Evolutionary conservation across 2,329 filamentous ascomycete genomes (phyloP).

Genomic region (Paecilomyces variotii): DNA sequence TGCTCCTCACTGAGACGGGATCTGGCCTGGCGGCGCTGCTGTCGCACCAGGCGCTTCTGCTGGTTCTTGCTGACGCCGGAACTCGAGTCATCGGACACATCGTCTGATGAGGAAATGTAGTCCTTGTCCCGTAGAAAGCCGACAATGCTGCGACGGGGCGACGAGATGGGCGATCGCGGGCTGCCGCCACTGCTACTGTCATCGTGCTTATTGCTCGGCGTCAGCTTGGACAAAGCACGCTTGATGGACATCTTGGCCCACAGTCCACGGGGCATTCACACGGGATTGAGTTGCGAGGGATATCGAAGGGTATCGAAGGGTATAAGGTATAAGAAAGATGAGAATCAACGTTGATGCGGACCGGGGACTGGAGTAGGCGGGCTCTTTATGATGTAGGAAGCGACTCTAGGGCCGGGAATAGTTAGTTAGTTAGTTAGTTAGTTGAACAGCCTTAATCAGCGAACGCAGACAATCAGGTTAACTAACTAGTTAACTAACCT

Average conservation of each 20-base stretch:
- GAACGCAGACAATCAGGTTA: neutral
- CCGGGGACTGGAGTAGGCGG: neutral
- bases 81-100: constrained; percentile 30
- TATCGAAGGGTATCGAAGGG: neutral
- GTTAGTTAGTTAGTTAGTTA: neutral
- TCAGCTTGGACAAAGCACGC: constrained; percentile 35
- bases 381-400: neutral
- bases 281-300: neutral
- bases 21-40: constrained; percentile 31
- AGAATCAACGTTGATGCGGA: neutral
- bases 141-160: constrained; percentile 33
- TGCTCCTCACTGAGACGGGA: constrained; percentile 37
- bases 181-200: constrained; percentile 11
- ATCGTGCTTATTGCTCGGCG: constrained; percentile 18
- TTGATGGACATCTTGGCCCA: constrained; percentile 40
- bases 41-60: constrained; percentile 34
- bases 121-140: constrained; percentile 34
- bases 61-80: constrained; percentile 38
- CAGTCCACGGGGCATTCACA: constrained; percentile 10
- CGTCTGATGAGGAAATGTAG: constrained; percentile 36
- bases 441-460: neutral
- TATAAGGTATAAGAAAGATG: neutral
- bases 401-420: neutral
- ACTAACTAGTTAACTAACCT: too few species aligned
- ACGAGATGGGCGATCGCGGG: constrained; percentile 17